Evolutionary conservation across 75 land plant genomes (phyloP).

Genomic region (Adiantum capillusveneris): DNA sequence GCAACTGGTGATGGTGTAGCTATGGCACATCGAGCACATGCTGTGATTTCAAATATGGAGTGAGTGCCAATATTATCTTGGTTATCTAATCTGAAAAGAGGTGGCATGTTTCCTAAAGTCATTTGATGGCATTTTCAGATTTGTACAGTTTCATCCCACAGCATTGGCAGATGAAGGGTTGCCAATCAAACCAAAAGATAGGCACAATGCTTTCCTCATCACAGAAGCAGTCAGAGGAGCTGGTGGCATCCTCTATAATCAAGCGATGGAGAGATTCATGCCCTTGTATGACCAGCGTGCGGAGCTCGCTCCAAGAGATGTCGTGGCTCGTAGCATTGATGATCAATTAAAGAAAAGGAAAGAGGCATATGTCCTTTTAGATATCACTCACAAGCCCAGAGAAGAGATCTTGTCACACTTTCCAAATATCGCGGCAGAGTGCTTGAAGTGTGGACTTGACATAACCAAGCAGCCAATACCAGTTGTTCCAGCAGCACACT

Average conservation of each 20-base stretch:
- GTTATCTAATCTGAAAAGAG: not conserved
- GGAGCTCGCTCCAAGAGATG: conserved; percentile 95
- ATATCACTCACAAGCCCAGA: conserved; percentile 86
- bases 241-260: conserved; percentile 92
- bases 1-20: conserved; percentile 99
- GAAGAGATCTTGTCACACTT: conserved; percentile 79
- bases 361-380: conserved; percentile 88
- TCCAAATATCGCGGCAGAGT: conserved; percentile 95
- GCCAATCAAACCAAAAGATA: conserved; percentile 53
- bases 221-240: conserved; percentile 97
- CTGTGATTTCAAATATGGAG: conserved; percentile 99
- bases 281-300: conserved; percentile 82
- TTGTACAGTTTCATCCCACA: conserved; percentile 99
- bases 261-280: conserved; percentile 93
- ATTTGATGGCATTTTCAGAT: conserved; percentile 28
- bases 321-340: conserved; percentile 96
- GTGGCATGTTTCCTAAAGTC: not conserved
- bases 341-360: conserved; percentile 83
- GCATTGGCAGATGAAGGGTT: conserved; percentile 99
- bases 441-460: conserved; percentile 77
- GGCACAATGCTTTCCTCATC: conserved; percentile 95
- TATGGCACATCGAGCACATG: conserved; percentile 94
- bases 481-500: conserved; percentile 99
- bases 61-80: conserved; percentile 27
- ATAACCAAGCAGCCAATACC: conserved; percentile 87